These are phyloP conservation scores for Leishmania braziliensis DNA, from an alignment of 208 protist species.

Conservation along the genomic window DNA sequence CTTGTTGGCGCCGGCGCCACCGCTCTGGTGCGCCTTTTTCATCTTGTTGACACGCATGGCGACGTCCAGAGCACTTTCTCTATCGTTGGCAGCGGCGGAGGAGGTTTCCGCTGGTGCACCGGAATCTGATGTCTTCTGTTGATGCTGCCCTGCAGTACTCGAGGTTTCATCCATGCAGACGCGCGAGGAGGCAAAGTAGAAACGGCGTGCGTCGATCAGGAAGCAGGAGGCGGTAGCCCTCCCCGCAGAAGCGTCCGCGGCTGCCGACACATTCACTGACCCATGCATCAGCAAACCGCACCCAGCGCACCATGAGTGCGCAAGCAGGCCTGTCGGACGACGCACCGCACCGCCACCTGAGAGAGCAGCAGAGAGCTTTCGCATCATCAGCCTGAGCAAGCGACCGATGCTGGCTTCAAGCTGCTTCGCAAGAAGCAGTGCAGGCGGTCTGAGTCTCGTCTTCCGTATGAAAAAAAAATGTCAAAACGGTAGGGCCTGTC, in stretches of 20 bases:
- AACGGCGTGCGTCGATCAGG: constrained; percentile 7
- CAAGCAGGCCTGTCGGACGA: neutral
- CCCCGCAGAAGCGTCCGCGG: neutral
- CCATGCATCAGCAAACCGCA: neutral
- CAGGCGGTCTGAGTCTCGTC: neutral
- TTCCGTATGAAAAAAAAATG: neutral
- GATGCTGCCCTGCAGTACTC: constrained; percentile 6
- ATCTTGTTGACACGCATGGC: constrained; percentile 88
- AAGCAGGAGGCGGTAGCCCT: neutral
- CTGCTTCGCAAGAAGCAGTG: neutral
- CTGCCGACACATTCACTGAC: neutral
- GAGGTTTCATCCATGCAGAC: constrained; percentile 7
- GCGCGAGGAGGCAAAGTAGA: constrained; percentile 1
- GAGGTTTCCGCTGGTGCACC: constrained; percentile 7
- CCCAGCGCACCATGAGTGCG: neutral
- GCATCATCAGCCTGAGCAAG: constrained; percentile 4
- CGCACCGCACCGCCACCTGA: neutral
- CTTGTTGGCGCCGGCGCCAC: constrained; percentile 49
- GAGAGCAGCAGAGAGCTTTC: neutral
- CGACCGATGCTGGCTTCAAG: neutral
- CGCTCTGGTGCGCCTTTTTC: constrained; percentile 80
- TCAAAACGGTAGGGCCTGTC: neutral
- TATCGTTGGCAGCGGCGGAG: constrained; percentile 14
- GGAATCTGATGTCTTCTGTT: constrained; percentile 3
- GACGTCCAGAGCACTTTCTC: constrained; percentile 79